These are phyloP conservation scores for Aurifilum marmelostoma DNA, from an alignment of 2,329 filamentous ascomycete species.

Conservation along the genomic window DNA sequence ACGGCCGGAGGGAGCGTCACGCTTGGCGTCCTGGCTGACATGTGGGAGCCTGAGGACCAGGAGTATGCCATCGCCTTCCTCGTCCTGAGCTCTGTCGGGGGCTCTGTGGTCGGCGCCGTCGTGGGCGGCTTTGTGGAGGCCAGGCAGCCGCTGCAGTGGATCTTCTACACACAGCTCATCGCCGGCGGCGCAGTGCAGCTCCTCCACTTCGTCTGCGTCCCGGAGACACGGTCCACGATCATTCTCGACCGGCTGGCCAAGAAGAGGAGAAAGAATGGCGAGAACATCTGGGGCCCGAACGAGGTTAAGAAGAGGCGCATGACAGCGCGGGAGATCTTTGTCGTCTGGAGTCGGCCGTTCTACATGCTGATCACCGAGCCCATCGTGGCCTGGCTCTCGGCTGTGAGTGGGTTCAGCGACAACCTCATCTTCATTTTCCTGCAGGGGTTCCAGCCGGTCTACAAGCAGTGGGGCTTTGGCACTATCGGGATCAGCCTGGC, in stretches of 20 bases:
- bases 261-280: constrained; percentile 51
- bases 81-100: constrained; percentile 59
- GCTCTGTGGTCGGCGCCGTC: constrained; percentile 57
- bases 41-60: constrained; percentile 61
- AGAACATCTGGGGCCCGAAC: constrained; percentile 49
- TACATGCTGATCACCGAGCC: constrained; percentile 75
- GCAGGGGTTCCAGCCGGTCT: constrained; percentile 70
- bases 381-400: constrained; percentile 70
- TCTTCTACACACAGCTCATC: constrained; percentile 65
- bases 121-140: constrained; percentile 41
- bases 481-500: constrained; percentile 24
- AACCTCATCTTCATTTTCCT: constrained; percentile 79
- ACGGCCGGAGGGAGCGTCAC: constrained; percentile 68
- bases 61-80: constrained; percentile 65
- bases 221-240: constrained; percentile 61
- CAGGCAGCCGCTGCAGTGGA: constrained; percentile 49
- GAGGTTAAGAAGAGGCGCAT: constrained; percentile 42
- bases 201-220: constrained; percentile 52
- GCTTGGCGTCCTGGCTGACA: constrained; percentile 66
- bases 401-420: constrained; percentile 73
- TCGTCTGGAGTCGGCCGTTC: constrained; percentile 66
- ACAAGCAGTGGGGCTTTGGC: constrained; percentile 63
- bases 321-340: constrained; percentile 44
- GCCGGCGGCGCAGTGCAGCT: constrained; percentile 56
- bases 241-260: constrained; percentile 63